Evolutionary conservation across 345 rosid genomes (phyloP), one percentile per base, ranked within the genome.

Genomic region (Acer campestre): DNA sequence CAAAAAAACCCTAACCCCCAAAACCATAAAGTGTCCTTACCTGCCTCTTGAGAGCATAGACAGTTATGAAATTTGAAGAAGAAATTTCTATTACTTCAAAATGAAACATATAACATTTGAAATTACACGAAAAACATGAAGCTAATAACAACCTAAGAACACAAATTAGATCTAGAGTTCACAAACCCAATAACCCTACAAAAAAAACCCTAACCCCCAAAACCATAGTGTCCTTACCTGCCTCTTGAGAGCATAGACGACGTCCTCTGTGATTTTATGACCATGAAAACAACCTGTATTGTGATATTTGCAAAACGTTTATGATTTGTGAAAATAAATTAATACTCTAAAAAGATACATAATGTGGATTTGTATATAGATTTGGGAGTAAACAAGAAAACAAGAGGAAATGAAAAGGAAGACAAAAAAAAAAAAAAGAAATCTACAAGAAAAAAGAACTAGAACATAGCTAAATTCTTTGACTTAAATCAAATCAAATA

Each of bases 181-280:
- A 12, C 70, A 25, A 69, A 25, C 18, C 42, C 23, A 40, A 17
- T 29, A 0, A 23, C 12, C 3, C 22, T 25, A 25, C 6, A n/a
- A 12, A 35, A 17, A n/a, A 40, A 27, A 49, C 22, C 40, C 53
- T 58, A 16, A 51, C 87, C 87, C 14, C 87, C 87, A 9, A 84
- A 84, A 0, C 85, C 87, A 13, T 84, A 84, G 87, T 1, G 87
- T 84, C 46, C 87, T 75, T 7, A 85, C 87, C 55, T 84, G 87
- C 81, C 87, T 77, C 81, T 84, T 84, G 63, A 84, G 76, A 5
- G 87, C 87, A 16, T 84, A 84, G 0, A 82, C 87, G 1, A 84
- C 87, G 16, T 84, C 87, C 85, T 25, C 27, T 25, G 27, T 25
- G 27, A 25, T 25, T 25, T 25, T 25, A 25, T 25, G 27, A 25